A percentile compares a stretch with the other conserved stretches of the same genome.
phyloP scores from a whole-genome alignment of 306 rosid species.

The Albizia julibrissin region DNA sequence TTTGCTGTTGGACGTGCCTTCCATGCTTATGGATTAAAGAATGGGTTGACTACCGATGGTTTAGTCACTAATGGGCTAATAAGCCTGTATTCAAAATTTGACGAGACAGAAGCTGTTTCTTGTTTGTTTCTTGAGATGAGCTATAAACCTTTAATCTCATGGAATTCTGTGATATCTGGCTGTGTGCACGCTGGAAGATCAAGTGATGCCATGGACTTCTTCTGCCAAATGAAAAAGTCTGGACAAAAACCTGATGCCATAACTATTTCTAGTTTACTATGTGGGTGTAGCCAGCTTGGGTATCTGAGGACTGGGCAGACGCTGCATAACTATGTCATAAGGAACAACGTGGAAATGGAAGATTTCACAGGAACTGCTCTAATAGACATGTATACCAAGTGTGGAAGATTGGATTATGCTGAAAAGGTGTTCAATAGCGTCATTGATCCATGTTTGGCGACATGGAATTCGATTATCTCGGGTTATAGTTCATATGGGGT shows the following conservation, averaged over 20 bases:
- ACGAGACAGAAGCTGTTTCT: conserved; percentile 50
- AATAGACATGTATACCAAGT: conserved; percentile 79
- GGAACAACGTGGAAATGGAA: conserved; percentile 61
- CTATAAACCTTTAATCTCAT: conserved; percentile 55
- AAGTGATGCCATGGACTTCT: conserved; percentile 60
- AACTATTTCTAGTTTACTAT: conserved; percentile 68
- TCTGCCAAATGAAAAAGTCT: conserved; percentile 56
- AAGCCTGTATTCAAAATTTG: conserved; percentile 78
- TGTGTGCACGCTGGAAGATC: conserved; percentile 78
- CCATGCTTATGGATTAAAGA: conserved; percentile 66
- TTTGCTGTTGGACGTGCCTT: conserved; percentile 58
- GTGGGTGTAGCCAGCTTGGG: conserved; percentile 79
- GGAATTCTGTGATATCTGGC: conserved; percentile 83
- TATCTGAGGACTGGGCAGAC: conserved; percentile 58
- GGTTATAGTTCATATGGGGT: conserved; percentile 72
- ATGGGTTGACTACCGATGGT: conserved; percentile 47
- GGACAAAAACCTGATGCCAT: conserved; percentile 64
- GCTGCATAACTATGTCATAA: conserved; percentile 55
- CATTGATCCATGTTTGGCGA: conserved; percentile 67
- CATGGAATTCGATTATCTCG: conserved; percentile 83
- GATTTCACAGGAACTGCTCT: conserved; percentile 72
- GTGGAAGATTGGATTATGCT: conserved; percentile 74
- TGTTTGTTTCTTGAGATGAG: conserved; percentile 54
- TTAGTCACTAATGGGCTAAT: conserved; percentile 73
- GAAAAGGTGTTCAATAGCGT: conserved; percentile 62